Evolutionary conservation across 1,139 yeast genomes (phyloP).

Genomic region (Hemisphaericaspora subhashii): DNA sequence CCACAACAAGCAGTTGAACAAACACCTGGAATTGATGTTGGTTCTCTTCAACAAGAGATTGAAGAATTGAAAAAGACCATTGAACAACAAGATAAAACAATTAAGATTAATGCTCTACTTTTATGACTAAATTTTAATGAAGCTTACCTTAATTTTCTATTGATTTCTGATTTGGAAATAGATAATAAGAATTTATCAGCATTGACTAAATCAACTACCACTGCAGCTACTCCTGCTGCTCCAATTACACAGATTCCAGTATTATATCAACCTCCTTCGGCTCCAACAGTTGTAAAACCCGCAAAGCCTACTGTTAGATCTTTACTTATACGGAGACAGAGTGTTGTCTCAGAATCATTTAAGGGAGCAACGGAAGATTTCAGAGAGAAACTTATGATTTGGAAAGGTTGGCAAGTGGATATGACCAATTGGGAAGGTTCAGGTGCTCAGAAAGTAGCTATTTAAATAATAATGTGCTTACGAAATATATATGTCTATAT

Average conservation of each 20-base stretch:
- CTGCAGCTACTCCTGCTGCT: constrained; percentile 5
- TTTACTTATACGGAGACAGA: too few species aligned
- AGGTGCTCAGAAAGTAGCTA: constrained; percentile 26
- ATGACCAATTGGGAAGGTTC: constrained; percentile 71
- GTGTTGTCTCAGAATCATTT: too few species aligned
- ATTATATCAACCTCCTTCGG: not conserved
- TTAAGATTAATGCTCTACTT: too few species aligned
- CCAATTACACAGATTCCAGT: too few species aligned
- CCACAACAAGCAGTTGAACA: not conserved
- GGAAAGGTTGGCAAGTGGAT: constrained; percentile 87
- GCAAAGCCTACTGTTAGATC: constrained; percentile 39
- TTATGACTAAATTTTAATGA: too few species aligned
- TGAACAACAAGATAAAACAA: constrained; percentile 36
- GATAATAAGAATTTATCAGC: constrained; percentile 20
- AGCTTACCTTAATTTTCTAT: too few species aligned
- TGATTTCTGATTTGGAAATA: constrained; percentile 28
- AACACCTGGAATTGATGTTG: not conserved
- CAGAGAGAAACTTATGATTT: constrained; percentile 48
- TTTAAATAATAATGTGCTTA: constrained; percentile 14
- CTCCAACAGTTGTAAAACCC: constrained; percentile 19
- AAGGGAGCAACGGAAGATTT: constrained; percentile 39
- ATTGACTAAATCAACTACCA: constrained; percentile 2
- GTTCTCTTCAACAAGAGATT: constrained; percentile 22
- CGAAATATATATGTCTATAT: not conserved
- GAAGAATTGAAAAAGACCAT: constrained; percentile 24